Base-by-base conservation (phyloP, 1,284 basidiomycete species). In the Phaffia rhodozyma region DNA sequence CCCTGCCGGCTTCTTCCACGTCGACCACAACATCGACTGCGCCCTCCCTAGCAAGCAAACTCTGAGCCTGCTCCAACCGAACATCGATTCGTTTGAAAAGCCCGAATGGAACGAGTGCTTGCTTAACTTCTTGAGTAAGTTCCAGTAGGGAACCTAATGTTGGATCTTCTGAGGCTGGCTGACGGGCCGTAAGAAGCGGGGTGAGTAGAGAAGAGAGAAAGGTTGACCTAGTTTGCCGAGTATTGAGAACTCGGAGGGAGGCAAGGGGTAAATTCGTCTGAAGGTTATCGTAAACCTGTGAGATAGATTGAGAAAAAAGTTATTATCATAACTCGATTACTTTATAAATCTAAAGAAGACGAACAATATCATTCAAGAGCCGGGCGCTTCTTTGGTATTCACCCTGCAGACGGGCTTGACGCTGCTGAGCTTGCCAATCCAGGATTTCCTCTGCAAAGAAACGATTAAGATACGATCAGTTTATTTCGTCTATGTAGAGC, bases 1-100 rank as follows among this genome's bases (percentile, higher is more conserved):
- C 92, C 38, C 89, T 78, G 1, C 89, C 85, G 59, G 83, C 83
- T 73, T 96, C 92, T 54, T 82, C 81, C 16, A 90, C 82, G 50
- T 81, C 79, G 71, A 96, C 82, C 0, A 96, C 82, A 50, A 97
- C 74, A 72, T 97, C 91, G n/a, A 97, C 84, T 69, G 91, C 90
- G 47, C 84, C 81, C 0, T 78, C 74, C 25, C 79, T 75, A 0
- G 87, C 84, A 4, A 83, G 76, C 0, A 78, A 75, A 59, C 83
- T 81, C 25, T 79, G 76, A 9, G 83, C 82, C 0, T 81, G 81
- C 68, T 90, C 86, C 20, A 98, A 78, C 48, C 81, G 80, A 0
- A 87, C 84, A 13, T 86, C 81, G 56, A 97, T 82, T 29, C 82
- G 75, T 32, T 79, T 77, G 72, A 91, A 94, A 34, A 93, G 79